Conservation (phyloP, 2,329 filamentous ascomycete species). For the Sclerotinia borealis region DNA sequence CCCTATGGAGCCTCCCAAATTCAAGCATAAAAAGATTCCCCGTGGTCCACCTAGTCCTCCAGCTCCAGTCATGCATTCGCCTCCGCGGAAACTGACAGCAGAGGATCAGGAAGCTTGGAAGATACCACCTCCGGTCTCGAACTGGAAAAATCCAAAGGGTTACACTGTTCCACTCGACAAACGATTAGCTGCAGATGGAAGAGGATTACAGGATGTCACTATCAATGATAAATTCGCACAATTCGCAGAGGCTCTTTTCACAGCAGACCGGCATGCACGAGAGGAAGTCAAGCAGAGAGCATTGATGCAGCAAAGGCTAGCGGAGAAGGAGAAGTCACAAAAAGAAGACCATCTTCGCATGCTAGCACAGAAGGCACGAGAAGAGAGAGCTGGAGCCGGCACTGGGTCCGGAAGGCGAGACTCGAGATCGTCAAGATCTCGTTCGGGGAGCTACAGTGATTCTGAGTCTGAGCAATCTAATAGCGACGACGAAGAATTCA, state of each 20-base stretch:
- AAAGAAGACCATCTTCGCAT: constrained; percentile 89
- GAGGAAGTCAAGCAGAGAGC: constrained; percentile 92
- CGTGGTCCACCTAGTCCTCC: constrained; percentile 87
- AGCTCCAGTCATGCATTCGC: constrained; percentile 90
- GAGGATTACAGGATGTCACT: constrained; percentile 84
- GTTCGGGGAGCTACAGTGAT: constrained; percentile 46
- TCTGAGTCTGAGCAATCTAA: constrained; percentile 40
- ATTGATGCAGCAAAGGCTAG: constrained; percentile 90
- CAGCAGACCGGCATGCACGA: constrained; percentile 87
- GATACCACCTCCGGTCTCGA: constrained; percentile 83
- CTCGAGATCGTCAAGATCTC: constrained; percentile 34
- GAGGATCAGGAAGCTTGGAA: constrained; percentile 97
- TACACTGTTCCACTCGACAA: constrained; percentile 96
- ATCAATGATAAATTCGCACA: constrained; percentile 99
- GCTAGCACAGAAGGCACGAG: constrained; percentile 84
- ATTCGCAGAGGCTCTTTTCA: constrained; percentile 89
- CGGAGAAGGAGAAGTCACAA: constrained; percentile 91
- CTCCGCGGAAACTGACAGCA: constrained; percentile 88
- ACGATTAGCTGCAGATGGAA: constrained; percentile 85
- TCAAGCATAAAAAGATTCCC: constrained; percentile 98
- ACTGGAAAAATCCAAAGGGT: constrained; percentile 99
- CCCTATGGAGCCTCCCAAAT: constrained; percentile 95
- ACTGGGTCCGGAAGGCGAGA: constrained; percentile 38
- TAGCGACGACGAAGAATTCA: constrained; percentile 57
- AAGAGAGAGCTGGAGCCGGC: constrained; percentile 59